Evolutionary conservation across 768 basidiomycete genomes (phyloP).

Genomic region (Chlorophyllum brunneum): DNA sequence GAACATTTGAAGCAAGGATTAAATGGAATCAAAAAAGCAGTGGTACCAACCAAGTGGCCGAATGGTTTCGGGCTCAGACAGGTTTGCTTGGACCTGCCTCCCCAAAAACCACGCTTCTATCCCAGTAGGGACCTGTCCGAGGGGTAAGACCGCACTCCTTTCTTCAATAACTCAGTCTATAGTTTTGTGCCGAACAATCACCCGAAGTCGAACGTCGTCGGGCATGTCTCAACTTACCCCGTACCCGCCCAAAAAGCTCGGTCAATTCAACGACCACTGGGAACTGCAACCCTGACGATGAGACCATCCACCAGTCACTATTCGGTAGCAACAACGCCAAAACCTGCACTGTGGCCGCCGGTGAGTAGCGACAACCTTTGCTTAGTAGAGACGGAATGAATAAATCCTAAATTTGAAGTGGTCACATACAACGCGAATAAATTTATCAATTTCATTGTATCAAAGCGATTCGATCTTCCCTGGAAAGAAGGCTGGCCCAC

Average conservation of each 20-base stretch:
- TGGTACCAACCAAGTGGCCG: too few species aligned
- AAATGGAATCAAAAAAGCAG: too few species aligned
- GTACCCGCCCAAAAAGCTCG: conserved; percentile 26
- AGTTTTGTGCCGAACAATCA: not conserved
- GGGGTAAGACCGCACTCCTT: not conserved
- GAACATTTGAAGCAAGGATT: too few species aligned
- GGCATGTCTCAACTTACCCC: not conserved
- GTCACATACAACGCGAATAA: too few species aligned
- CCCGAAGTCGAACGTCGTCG: not conserved
- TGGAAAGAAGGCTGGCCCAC: conserved; percentile 39
- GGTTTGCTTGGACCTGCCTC: too few species aligned
- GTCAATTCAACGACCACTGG: conserved; percentile 23
- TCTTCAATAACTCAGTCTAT: not conserved
- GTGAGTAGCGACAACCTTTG: conserved; percentile 22
- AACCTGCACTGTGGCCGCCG: conserved; percentile 32
- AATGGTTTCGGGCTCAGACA: too few species aligned
- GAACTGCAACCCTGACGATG: conserved; percentile 14
- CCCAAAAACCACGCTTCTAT: too few species aligned
- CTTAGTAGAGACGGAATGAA: not conserved
- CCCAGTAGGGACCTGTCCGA: not conserved
- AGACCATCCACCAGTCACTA: conserved; percentile 34
- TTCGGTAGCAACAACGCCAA: conserved; percentile 31
- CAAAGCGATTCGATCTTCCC: conserved; percentile 27
- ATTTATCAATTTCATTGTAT: not conserved
- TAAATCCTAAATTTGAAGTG: not conserved